Base-by-base conservation (phyloP, 441 rosid genomes). In the Euphorbia celastroides region DNA sequence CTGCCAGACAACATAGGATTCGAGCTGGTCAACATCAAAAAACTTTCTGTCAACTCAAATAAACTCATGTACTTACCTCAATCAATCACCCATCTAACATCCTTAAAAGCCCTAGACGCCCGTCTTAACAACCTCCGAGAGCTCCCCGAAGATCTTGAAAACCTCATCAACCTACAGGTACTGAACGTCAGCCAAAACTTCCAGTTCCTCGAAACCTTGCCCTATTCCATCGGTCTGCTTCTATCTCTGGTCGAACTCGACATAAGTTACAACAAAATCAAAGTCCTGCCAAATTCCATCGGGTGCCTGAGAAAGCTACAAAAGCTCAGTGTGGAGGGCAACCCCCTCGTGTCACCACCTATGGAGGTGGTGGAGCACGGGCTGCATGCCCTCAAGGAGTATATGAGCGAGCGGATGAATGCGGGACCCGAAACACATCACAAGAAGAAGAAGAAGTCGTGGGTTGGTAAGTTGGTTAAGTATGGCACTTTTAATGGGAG, bases 121-220 rank as follows among this genome's bases (percentile, higher is more conserved):
- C 84, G 98, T 48, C 90, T 93, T 7, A 92, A 92, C 78, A 84
- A 88, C 72, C 90, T 92, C 2, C 74, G 81, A 63, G 69, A 82
- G 2, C 88, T 92, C 17, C 96, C 98, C 0, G 88, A 84, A 23
- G 96, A 85, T 71, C 70, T 92, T 0, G 97, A 90, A 71, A 92
- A 84, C 59, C 78, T 92, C 10, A 83, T 84, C 71, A 87, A 82
- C 74, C 79, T 92, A 0, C 80, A 90, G 78, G 74, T 82, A 60
- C 88, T 92, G 14, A 92, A 92, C 26, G 75, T 90, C 6, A 89
- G 98, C 74, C 95, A 89, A 50, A 92, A 92, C 71, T 92, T 92
- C 61, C 98, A 90, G 12, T 79, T 80, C 74, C 88, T 92, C 0
- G 74, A 79, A 17, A n/a, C 67, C 2, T 74, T 92, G 0, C 96